These are phyloP conservation scores for Suillus cothurnatus DNA, from an alignment of 768 basidiomycete genomes.

Conservation along the genomic window DNA sequence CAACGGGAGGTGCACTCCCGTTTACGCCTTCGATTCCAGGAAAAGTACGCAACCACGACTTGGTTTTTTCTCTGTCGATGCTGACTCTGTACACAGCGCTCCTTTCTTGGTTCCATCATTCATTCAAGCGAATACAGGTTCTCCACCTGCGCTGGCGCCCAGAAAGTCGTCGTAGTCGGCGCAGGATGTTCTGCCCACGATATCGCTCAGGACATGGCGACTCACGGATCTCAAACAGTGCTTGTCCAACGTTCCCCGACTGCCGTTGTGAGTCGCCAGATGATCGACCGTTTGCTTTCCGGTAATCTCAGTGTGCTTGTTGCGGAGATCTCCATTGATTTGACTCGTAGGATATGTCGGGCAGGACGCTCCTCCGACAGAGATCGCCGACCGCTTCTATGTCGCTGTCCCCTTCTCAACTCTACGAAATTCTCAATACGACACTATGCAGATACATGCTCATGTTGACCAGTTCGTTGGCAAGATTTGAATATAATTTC, in stretches of 20 bases:
- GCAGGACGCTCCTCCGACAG: conserved; percentile 11
- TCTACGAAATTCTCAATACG: conserved; percentile 3
- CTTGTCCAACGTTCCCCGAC: conserved; percentile 17
- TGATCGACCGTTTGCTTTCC: conserved; percentile 8
- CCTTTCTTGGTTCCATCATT: conserved; percentile 3
- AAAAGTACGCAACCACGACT: neutral
- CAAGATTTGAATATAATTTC: neutral
- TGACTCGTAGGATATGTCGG: conserved; percentile 11
- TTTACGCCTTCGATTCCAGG: conserved; percentile 1
- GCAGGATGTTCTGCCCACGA: conserved; percentile 19
- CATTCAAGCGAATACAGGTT: conserved; percentile 10
- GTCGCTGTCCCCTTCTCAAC: conserved; percentile 11
- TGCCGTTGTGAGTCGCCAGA: conserved; percentile 12
- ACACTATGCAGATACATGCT: neutral
- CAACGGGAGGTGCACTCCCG: conserved; percentile 4
- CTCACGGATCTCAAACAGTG: conserved; percentile 1
- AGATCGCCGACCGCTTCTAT: conserved; percentile 15
- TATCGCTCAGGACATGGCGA: conserved; percentile 15
- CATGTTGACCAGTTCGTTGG: conserved; percentile 12
- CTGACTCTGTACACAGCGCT: neutral
- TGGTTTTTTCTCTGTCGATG: neutral
- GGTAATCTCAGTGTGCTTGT: neutral
- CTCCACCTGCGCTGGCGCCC: neutral
- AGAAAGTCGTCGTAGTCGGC: conserved; percentile 12
- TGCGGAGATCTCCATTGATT: neutral